Evolutionary conservation across 768 basidiomycete genomes (phyloP).

Genomic region (Kwoniella dejecticola): DNA sequence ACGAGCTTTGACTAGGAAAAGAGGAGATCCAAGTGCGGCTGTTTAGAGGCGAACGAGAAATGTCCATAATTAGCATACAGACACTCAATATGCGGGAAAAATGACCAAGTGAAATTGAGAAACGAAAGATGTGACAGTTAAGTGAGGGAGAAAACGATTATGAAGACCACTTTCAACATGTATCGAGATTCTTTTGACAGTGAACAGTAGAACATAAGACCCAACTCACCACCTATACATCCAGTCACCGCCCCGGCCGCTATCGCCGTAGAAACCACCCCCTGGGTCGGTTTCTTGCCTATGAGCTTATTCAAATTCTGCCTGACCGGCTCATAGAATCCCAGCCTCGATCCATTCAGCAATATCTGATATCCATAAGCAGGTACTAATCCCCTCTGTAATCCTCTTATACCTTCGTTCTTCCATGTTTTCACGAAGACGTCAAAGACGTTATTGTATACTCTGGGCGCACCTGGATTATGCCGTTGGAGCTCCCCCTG

Average conservation of each 20-base stretch:
- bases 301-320: slow-evolving; percentile 67
- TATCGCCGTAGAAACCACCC: slow-evolving; percentile 74
- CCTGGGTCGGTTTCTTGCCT: slow-evolving; percentile 67
- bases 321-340: slow-evolving; percentile 94
- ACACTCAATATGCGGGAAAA: no score
- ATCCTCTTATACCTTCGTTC: slow-evolving; percentile 85
- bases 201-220: no score
- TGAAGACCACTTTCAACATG: no score
- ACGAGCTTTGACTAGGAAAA: slow-evolving; percentile 91
- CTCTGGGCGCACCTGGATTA: slow-evolving; percentile 59
- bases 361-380: slow-evolving; percentile 95
- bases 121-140: no score
- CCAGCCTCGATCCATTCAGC: slow-evolving; percentile 90
- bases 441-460: slow-evolving; percentile 88
- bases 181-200: no score
- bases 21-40: slow-evolving; percentile 53
- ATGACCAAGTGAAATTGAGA: no score
- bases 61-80: background rate
- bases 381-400: slow-evolving; percentile 86
- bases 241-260: slow-evolving; percentile 87
- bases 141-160: no score
- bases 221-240: slow-evolving; percentile 74
- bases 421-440: slow-evolving; percentile 82
- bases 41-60: background rate
- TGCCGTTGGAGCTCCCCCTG: slow-evolving; percentile 88